These are phyloP conservation scores for Lipomyces oligophaga DNA, from an alignment of 805 yeast genomes.

Conservation along the genomic window DNA sequence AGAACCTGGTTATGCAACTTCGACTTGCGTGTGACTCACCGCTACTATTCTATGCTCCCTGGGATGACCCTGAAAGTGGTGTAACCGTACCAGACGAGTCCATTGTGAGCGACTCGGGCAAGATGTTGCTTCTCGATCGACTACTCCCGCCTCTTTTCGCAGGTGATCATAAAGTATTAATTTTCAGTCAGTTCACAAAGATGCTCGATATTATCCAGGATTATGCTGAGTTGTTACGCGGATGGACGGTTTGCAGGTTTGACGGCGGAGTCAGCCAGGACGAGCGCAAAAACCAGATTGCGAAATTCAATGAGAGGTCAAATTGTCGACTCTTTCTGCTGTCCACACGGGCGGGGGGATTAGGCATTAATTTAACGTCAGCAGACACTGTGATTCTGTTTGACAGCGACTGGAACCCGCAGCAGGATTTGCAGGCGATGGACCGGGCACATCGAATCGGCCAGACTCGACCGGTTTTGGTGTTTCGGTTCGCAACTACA, in stretches of 20 bases:
- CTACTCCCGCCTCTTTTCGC: constrained; percentile 50
- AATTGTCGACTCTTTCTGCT: constrained; percentile 57
- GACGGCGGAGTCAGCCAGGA: constrained; percentile 72
- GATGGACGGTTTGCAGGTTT: constrained; percentile 52
- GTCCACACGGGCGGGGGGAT: constrained; percentile 91
- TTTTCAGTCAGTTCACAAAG: constrained; percentile 82
- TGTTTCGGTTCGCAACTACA: constrained; percentile 70
- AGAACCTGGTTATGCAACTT: constrained; percentile 76
- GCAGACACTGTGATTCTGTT: constrained; percentile 89
- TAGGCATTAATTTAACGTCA: constrained; percentile 78
- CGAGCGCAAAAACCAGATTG: constrained; percentile 62
- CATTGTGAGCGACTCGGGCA: constrained; percentile 61
- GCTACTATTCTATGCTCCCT: constrained; percentile 77
- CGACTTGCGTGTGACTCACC: constrained; percentile 85
- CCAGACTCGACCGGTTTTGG: constrained; percentile 75
- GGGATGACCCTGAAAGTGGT: constrained; percentile 43
- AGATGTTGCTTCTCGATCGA: constrained; percentile 65
- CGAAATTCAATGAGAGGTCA: constrained; percentile 43
- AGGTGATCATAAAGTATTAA: constrained; percentile 62
- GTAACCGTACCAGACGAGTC: constrained; percentile 38
- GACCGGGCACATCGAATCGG: constrained; percentile 94
- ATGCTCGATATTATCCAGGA: constrained; percentile 80
- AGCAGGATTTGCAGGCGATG: constrained; percentile 93
- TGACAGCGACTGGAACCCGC: constrained; percentile 97
- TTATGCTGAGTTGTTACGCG: constrained; percentile 53